Evolutionary conservation across 2,329 filamentous ascomycete genomes (phyloP).

Genomic region (Fusarium nanum): DNA sequence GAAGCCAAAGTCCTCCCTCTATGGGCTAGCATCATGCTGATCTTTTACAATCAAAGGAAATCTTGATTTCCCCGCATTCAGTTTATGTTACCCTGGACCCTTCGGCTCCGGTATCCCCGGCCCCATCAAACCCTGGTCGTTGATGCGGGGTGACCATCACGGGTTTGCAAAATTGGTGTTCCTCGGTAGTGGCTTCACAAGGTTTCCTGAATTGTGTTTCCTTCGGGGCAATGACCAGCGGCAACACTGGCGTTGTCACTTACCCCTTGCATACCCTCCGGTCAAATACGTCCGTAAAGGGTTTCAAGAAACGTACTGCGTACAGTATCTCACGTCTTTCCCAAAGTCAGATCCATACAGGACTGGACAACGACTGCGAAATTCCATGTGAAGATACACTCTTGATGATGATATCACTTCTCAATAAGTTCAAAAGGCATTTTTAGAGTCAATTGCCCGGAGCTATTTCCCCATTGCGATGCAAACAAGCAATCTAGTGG

Average conservation of each 20-base stretch:
- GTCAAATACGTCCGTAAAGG: too few species aligned
- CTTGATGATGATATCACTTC: neutral
- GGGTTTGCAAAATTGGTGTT: neutral
- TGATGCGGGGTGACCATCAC: slow-evolving; percentile 16
- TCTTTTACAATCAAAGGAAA: slow-evolving; percentile 6
- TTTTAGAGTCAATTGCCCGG: neutral
- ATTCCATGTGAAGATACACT: accelerated
- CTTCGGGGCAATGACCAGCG: neutral
- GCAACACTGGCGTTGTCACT: accelerated
- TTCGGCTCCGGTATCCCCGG: slow-evolving; percentile 28
- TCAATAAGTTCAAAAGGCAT: neutral
- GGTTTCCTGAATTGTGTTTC: neutral
- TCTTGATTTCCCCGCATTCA: slow-evolving; percentile 5
- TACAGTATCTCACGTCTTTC: too few species aligned
- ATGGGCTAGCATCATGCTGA: neutral
- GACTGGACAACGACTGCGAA: accelerated
- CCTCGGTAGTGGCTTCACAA: slow-evolving; percentile 4
- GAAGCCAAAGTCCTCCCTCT: neutral
- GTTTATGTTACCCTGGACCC: neutral
- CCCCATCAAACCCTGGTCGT: neutral
- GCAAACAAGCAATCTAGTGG: neutral
- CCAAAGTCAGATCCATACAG: too few species aligned
- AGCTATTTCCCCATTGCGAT: neutral
- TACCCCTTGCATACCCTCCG: neutral
- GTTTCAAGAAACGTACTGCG: too few species aligned